A percentile compares a stretch with the other conserved stretches of the same genome.
These are phyloP conservation scores for Purpureocillium takamizusanense DNA, from an alignment of 2,329 filamentous ascomycete species.

Conservation along the genomic window DNA sequence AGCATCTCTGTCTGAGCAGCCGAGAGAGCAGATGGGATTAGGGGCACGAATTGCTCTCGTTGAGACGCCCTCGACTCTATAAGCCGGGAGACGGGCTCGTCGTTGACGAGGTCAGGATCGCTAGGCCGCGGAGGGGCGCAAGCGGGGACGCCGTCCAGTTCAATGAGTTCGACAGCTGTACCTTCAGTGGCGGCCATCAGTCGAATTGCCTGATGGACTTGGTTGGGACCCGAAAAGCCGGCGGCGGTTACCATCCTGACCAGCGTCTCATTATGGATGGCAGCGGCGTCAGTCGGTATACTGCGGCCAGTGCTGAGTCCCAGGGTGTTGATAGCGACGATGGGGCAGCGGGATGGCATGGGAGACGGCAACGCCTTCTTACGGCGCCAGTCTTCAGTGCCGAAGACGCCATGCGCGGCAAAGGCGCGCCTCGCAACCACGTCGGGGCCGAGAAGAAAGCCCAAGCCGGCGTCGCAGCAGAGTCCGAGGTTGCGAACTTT, in stretches of 20 bases:
- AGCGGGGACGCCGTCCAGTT: slow-evolving; percentile 23
- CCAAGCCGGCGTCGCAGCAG: slow-evolving; percentile 58
- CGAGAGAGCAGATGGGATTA: slow-evolving; percentile 49
- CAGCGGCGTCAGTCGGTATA: no score
- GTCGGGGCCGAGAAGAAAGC: slow-evolving; percentile 57
- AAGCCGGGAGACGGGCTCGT: no score
- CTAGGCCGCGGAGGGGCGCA: no score
- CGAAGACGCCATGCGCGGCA: slow-evolving; percentile 24
- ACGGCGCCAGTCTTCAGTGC: slow-evolving; percentile 16
- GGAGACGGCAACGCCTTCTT: not conserved
- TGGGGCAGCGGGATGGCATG: slow-evolving; percentile 1
- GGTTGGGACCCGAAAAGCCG: slow-evolving; percentile 17
- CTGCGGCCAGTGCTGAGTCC: no score
- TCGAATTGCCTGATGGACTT: slow-evolving; percentile 23
- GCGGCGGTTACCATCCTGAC: slow-evolving; percentile 28
- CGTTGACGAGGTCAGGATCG: no score
- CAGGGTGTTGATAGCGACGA: slow-evolving; percentile 9
- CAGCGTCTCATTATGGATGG: slow-evolving; percentile 21
- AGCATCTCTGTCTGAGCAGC: slow-evolving; percentile 60
- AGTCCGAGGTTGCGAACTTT: slow-evolving; percentile 55
- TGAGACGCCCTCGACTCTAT: no score
- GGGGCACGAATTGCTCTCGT: no score
- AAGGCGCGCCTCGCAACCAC: slow-evolving; percentile 35
- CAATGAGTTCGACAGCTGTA: slow-evolving; percentile 16
- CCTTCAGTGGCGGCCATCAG: slow-evolving; percentile 26